Percentiles rank a stretch among this genome's conserved stretches.
phyloP scores from a whole-genome alignment of 768 basidiomycete genomes.

The Tylopilus intermedius region DNA sequence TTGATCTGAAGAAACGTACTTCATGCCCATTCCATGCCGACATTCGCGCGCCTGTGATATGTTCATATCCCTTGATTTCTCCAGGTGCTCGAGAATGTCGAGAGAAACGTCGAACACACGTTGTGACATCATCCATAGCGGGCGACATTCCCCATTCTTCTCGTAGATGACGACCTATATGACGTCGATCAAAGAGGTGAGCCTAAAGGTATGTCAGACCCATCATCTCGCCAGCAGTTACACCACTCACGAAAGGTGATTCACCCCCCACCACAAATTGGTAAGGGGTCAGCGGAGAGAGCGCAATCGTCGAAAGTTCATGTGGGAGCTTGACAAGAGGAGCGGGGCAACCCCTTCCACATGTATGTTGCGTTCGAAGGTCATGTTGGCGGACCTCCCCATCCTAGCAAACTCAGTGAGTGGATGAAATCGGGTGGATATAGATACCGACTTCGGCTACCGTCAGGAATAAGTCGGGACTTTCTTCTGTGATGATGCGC shows the following conservation, averaged over 20 bases:
- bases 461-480: constrained; percentile 69
- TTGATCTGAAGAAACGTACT: constrained; percentile 34
- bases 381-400: constrained; percentile 88
- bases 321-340: constrained; percentile 63
- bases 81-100: constrained; percentile 35
- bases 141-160: constrained; percentile 69
- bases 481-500: constrained; percentile 73
- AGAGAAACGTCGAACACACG: constrained; percentile 80
- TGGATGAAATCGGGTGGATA: not conserved
- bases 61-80: constrained; percentile 42
- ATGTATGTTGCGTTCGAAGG: constrained; percentile 64
- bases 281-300: constrained; percentile 76
- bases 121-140: constrained; percentile 48
- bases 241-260: constrained; percentile 59
- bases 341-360: constrained; percentile 57
- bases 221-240: not conserved
- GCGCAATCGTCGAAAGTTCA: constrained; percentile 66
- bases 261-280: constrained; percentile 84
- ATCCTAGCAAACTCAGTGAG: constrained; percentile 47
- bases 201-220: constrained; percentile 9
- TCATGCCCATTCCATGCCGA: constrained; percentile 69
- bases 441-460: constrained; percentile 61
- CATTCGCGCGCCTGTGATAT: constrained; percentile 75
- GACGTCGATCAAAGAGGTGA: constrained; percentile 73
- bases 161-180: constrained; percentile 53